Evolutionary conservation across 2,329 filamentous ascomycete species (phyloP).

Genomic region (Epicoccum sorghinum): DNA sequence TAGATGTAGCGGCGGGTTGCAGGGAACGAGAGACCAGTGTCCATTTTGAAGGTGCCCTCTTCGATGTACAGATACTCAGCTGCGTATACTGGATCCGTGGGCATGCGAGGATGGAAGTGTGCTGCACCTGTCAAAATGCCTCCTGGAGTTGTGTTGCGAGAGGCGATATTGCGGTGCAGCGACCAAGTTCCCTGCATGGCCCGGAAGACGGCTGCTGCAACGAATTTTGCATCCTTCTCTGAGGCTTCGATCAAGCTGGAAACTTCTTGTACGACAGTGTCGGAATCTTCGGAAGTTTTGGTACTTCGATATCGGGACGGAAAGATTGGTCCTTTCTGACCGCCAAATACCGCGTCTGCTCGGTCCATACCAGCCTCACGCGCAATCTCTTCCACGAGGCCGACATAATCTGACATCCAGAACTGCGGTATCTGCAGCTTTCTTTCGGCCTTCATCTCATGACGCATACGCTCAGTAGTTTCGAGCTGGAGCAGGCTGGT

Average conservation of each 20-base stretch:
- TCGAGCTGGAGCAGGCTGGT: conserved; percentile 26
- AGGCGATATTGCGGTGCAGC: conserved; percentile 63
- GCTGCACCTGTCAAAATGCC: conserved; percentile 70
- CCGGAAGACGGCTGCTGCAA: conserved; percentile 71
- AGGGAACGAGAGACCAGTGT: conserved; percentile 62
- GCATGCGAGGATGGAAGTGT: conserved; percentile 66
- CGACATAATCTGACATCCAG: conserved; percentile 82
- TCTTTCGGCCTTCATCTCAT: conserved; percentile 36
- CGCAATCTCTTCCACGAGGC: conserved; percentile 74
- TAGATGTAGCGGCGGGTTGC: conserved; percentile 73
- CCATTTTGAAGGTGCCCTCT: conserved; percentile 67
- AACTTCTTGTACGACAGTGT: conserved; percentile 56
- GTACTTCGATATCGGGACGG: conserved; percentile 39
- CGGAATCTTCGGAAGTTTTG: conserved; percentile 49
- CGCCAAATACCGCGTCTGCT: conserved; percentile 43
- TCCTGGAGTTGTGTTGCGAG: conserved; percentile 64
- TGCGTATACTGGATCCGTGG: conserved; percentile 54
- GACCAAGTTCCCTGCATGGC: conserved; percentile 74
- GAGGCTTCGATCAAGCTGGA: conserved; percentile 49
- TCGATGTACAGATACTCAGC: conserved; percentile 71
- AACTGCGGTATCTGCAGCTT: conserved; percentile 67
- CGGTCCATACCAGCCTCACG: conserved; percentile 61
- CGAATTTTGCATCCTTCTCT: conserved; percentile 57
- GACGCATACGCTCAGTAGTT: conserved; percentile 51
- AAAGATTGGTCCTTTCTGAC: conserved; percentile 58